Evolutionary conservation across 2,329 filamentous ascomycete genomes (phyloP).

Genomic region (Alternaria arborescens): DNA sequence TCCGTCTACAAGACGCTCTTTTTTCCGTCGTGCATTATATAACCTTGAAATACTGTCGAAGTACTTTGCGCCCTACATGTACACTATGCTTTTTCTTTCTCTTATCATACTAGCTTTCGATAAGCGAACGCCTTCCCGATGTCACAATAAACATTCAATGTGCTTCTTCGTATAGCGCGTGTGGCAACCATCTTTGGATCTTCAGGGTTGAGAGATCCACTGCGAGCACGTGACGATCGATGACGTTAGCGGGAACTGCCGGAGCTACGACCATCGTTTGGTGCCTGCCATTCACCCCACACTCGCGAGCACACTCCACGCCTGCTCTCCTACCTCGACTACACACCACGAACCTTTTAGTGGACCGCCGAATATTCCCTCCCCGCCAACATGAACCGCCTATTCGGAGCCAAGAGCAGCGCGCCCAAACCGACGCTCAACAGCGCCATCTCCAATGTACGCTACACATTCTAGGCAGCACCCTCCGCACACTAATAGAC

Average conservation of each 20-base stretch:
- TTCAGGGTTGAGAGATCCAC: background rate
- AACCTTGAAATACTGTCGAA: background rate
- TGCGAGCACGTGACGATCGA: constrained; percentile 15
- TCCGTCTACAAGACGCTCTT: background rate
- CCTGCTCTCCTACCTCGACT: background rate
- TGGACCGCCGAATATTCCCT: background rate
- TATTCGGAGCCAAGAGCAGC: constrained; percentile 89
- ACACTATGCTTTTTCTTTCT: background rate
- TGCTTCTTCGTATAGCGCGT: background rate
- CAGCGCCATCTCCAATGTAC: constrained; percentile 81
- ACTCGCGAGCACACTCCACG: constrained; percentile 6
- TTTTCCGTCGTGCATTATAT: background rate
- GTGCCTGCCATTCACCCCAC: constrained; percentile 22
- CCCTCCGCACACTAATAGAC: constrained; percentile 26
- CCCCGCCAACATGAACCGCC: constrained; percentile 78
- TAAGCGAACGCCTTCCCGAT: background rate
- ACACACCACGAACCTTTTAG: background rate
- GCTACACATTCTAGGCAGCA: constrained; percentile 24
- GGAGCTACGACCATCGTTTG: constrained; percentile 14
- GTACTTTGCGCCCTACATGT: background rate
- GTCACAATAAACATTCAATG: background rate
- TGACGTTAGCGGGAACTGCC: constrained; percentile 20
- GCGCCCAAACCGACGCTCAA: constrained; percentile 89
- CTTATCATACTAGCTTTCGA: background rate
- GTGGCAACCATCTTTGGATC: constrained; percentile 1